Evolutionary conservation across 371 early-diverging fungal species (phyloP), one percentile per base, ranked within the genome.

Genomic region (Syncephalastrum contaminatum): DNA sequence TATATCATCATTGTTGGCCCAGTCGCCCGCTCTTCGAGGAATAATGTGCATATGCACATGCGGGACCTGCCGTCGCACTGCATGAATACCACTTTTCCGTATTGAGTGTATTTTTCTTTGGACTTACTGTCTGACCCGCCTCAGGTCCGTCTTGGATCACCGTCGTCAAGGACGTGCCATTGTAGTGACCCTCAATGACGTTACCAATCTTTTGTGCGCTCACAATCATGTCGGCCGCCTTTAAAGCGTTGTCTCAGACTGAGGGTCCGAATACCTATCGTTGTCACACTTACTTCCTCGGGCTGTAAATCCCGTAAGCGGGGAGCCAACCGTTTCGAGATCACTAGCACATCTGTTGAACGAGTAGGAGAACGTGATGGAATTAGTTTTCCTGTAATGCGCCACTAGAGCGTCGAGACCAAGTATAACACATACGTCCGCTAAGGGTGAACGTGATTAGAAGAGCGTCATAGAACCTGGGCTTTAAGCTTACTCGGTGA

Each of bases 41-140:
- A 99, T 88, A 41, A 99, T 63, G 72, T 99, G 99, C 54, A 97
- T 77, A 66, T 99, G 99, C 25, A 92, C 92, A 75, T 99, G 99
- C 5, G 90, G 83, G 0, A 87, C 77, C 77, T 72, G 42, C 4
- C 20, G 49, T 24, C 45, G 7, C 25, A 48, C 30, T 27, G 7
- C 25, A 43, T 10, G 24, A 60, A 19, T 44, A 52, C 25, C 12
- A 15, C 22, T 19, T 48, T 48, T 12, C 25, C 22, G n/a, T 48
- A 15, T 48, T 1, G 14, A 16, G 1, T 15, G 7, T 15, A 24
- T 22, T 16, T 8, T 44, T 10, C 19, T 46, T 36, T 24, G 19
- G 20, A 22, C 52, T 62, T 72, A 73, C 97, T 12, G 96, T 87
- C 68, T 98, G 99, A 3, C 99, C 97, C 5, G 99, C 96, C 46